Evolutionary conservation across 257 asterid genomes (phyloP).

Genomic region (Petunia axillaris): DNA sequence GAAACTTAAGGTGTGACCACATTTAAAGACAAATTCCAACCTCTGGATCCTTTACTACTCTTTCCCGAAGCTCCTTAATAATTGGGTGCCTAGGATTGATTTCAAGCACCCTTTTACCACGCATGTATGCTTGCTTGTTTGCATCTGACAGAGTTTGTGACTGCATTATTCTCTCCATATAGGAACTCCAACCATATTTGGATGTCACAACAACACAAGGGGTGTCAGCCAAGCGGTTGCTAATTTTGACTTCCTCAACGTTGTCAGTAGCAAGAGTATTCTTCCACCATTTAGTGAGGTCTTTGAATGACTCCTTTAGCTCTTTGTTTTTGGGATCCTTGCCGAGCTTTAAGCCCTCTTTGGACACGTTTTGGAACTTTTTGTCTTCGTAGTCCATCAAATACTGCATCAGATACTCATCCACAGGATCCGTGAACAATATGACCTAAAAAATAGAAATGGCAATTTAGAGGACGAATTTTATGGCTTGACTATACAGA

Average conservation of each 20-base stretch:
- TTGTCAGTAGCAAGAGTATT: slow-evolving; percentile 75
- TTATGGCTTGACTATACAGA: not conserved
- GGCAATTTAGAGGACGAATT: not conserved
- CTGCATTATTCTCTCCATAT: slow-evolving; percentile 95
- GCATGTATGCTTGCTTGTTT: slow-evolving; percentile 85
- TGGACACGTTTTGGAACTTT: slow-evolving; percentile 91
- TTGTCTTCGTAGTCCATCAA: slow-evolving; percentile 91
- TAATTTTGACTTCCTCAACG: slow-evolving; percentile 82
- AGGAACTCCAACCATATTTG: slow-evolving; percentile 84
- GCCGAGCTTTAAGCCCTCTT: slow-evolving; percentile 84
- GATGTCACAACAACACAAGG: slow-evolving; percentile 95
- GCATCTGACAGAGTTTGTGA: slow-evolving; percentile 89
- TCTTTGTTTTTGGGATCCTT: slow-evolving; percentile 84
- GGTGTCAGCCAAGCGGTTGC: slow-evolving; percentile 83
- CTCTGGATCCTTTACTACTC: slow-evolving; percentile 69
- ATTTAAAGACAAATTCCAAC: slow-evolving; percentile 29
- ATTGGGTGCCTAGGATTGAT: slow-evolving; percentile 92
- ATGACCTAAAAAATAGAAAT: slow-evolving; percentile 59
- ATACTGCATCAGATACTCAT: slow-evolving; percentile 91
- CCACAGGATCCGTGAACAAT: slow-evolving; percentile 88
- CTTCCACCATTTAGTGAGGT: slow-evolving; percentile 93
- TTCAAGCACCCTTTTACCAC: slow-evolving; percentile 87
- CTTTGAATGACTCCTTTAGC: slow-evolving; percentile 82
- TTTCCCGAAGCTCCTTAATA: slow-evolving; percentile 84
- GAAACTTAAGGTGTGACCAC: too few relatives aligned